Percentiles rank a stretch among this genome's conserved stretches.
These are phyloP conservation scores for Alisma plantagoaquatica DNA, from an alignment of 106 monocot genomes.

Conservation along the genomic window DNA sequence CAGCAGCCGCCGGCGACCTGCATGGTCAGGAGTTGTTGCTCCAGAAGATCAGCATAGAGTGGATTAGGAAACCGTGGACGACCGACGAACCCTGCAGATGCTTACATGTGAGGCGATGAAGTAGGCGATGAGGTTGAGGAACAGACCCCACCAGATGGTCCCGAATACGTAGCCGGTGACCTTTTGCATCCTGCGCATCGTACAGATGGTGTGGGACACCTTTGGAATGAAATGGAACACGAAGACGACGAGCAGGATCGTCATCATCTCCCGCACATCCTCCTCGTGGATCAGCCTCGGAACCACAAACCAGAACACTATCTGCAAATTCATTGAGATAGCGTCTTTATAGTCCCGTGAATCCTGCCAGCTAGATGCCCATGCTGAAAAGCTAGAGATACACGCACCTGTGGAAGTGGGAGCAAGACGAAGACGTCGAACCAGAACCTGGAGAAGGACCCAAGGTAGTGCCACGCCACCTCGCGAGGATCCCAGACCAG, in stretches of 20 bases:
- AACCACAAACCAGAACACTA: constrained; percentile 51
- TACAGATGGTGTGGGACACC: constrained; percentile 64
- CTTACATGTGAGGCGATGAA: constrained; percentile 95
- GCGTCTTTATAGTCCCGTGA: no score
- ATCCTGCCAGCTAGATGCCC: no score
- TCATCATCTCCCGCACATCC: constrained; percentile 57
- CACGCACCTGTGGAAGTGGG: constrained; percentile 72
- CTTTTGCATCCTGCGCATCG: constrained; percentile 89
- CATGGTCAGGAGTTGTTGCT: no score
- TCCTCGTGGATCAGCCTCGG: constrained; percentile 52
- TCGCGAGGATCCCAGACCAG: constrained; percentile 69
- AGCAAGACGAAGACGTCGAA: constrained; percentile 81
- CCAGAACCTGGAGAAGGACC: constrained; percentile 52
- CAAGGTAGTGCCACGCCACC: constrained; percentile 55
- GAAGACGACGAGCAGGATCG: constrained; percentile 53
- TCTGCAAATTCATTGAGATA: no score
- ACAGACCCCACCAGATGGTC: constrained; percentile 97
- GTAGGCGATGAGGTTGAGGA: constrained; percentile 82
- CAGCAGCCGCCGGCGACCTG: constrained; percentile 93
- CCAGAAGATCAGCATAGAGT: no score
- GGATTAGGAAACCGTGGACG: no score
- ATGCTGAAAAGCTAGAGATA: no score
- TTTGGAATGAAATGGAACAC: constrained; percentile 85
- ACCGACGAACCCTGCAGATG: no score
- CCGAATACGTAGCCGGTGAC: constrained; percentile 91